Evolutionary conservation across 1,284 basidiomycete species (phyloP), one percentile per base, ranked within the genome.

Genomic region (Cutaneotrichosporon spelunceum): DNA sequence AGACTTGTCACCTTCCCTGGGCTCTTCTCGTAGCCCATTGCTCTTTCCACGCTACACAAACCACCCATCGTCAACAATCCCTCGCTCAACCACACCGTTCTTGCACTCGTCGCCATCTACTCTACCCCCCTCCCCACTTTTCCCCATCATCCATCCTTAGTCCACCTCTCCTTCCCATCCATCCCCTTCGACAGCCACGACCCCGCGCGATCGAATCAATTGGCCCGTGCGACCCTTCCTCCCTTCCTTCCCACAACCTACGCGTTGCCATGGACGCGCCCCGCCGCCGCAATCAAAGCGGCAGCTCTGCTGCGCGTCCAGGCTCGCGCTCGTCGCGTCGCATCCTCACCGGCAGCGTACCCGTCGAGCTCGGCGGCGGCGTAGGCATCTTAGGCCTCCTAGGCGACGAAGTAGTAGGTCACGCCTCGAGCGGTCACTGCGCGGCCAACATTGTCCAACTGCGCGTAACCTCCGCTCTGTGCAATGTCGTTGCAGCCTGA

Each of bases 361-460:
- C 68, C 3, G 69, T 75, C 26, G 55, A 71, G 21, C 66, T 73
- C 7, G 74, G 74, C 23, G 74, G 74, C n/a, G 74, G 74, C 23
- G 69, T 66, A 11, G 73, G 73, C 23, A 64, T 66, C 4, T 58
- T 75, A 26, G 73, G 71, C 21, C 56, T 62, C 13, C 27, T 55
- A 21, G 57, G 21, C 23, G 57, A 64, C 47, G 62, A 66, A 57
- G 65, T 64, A 57, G 65, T 64, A 48, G 53, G 65, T 66, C 52
- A 53, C 52, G 34, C 52, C 34, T 53, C 33, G n/a, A 21, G n/a
- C 19, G 13, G 19, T 5, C 39, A n/a, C 39, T 19, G 19, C 19
- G 39, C 19, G 39, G 16, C 19, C 39, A 42, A 42, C 39, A 42
- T 42, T 42, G 39, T 42, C 39, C 39, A 19, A 42, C 39, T 19